Percentiles rank a stretch among this genome's conserved stretches.
phyloP scores from a whole-genome alignment of 2,329 filamentous ascomycete genomes.

The Mariannaea sp. region DNA sequence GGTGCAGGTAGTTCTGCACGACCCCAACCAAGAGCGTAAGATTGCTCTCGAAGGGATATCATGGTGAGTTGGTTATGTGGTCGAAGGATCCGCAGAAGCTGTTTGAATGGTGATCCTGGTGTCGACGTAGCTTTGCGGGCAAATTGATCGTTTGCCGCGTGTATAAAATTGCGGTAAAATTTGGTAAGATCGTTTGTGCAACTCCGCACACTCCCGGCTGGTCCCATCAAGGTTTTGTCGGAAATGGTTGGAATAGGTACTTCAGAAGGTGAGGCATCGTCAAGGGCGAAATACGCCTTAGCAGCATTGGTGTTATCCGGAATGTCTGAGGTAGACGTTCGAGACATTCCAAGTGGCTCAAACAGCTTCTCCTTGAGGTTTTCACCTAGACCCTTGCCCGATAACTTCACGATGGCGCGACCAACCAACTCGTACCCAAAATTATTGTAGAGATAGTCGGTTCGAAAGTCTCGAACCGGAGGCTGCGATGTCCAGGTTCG shows the following conservation, averaged over 20 bases:
- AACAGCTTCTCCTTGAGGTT: slow-evolving; percentile 1
- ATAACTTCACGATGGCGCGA: background rate
- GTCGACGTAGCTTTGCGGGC: background rate
- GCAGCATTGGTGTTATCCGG: slow-evolving; percentile 17
- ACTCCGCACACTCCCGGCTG: background rate
- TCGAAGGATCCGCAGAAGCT: background rate
- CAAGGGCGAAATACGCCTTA: background rate
- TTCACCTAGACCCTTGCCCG: background rate
- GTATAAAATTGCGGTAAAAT: background rate
- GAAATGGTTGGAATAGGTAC: background rate
- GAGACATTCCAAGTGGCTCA: background rate
- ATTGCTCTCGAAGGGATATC: background rate
- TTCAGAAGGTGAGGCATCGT: background rate
- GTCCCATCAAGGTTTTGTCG: background rate
- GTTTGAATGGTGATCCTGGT: background rate
- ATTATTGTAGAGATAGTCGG: background rate
- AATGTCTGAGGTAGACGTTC: background rate
- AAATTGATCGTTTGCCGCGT: background rate
- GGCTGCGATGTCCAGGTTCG: background rate
- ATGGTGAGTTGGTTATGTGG: background rate
- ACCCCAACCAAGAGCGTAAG: background rate
- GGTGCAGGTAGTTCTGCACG: background rate
- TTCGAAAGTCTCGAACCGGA: background rate
- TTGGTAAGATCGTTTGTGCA: background rate
- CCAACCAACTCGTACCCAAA: background rate